Evolutionary conservation across 164 flowering plant genomes (phyloP).

Genomic region (Tinospora cordifolia): DNA sequence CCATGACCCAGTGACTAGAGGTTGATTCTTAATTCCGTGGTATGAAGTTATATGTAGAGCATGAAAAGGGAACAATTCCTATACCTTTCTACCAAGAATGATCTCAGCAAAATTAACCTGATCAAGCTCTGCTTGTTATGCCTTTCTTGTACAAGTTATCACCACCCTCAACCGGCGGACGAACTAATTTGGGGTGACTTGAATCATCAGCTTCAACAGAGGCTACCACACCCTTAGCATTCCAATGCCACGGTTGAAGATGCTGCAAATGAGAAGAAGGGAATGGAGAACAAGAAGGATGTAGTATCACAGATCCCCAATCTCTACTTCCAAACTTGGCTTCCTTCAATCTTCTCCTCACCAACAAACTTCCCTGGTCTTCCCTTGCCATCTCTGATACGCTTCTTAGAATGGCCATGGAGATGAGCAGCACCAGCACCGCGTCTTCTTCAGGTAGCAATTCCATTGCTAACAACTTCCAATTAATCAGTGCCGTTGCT

Average conservation of each 20-base stretch:
- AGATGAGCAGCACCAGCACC: constrained; percentile 52
- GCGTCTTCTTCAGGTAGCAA: constrained; percentile 85
- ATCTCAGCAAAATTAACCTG: neutral
- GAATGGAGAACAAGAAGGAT: constrained; percentile 28
- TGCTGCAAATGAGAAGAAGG: constrained; percentile 30
- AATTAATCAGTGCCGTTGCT: constrained; percentile 82
- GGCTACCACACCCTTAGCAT: constrained; percentile 47
- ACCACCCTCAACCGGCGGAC: constrained; percentile 67
- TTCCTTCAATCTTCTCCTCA: constrained; percentile 66
- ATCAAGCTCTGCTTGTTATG: constrained; percentile 20
- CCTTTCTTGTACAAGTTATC: constrained; percentile 61
- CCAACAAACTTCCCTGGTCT: constrained; percentile 61
- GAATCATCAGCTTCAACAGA: constrained; percentile 24
- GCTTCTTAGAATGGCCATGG: constrained; percentile 59
- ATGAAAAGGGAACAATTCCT: neutral
- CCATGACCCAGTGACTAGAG: too few species aligned
- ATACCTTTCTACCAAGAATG: neutral
- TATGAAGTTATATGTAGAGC: too few species aligned
- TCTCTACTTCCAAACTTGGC: constrained; percentile 57
- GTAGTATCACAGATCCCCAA: constrained; percentile 83
- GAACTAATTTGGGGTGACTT: constrained; percentile 26
- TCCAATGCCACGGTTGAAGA: constrained; percentile 84
- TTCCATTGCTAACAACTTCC: constrained; percentile 70
- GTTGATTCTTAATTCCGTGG: too few species aligned
- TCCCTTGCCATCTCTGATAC: constrained; percentile 54